Percentiles rank a stretch among this genome's conserved stretches.
Evolutionary conservation across 768 basidiomycete species (phyloP).

Genomic region (Crucibulum laeve): DNA sequence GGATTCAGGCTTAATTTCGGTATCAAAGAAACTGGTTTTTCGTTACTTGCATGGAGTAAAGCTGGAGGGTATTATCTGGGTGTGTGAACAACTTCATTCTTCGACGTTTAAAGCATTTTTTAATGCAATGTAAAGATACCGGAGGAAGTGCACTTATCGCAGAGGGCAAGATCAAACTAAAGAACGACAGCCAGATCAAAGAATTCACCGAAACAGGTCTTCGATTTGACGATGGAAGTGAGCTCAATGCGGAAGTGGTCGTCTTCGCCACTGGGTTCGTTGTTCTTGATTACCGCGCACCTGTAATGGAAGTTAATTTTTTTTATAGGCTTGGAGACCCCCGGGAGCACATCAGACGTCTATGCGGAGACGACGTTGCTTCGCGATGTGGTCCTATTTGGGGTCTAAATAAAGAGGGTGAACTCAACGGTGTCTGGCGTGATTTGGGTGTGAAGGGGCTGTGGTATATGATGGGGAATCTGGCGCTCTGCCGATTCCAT

Average conservation of each 20-base stretch:
- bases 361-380: conserved; percentile 44
- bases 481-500: conserved; percentile 46
- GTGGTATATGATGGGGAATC: conserved; percentile 62
- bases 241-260: conserved; percentile 50
- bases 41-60: conserved; percentile 39
- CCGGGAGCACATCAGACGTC: conserved; percentile 27
- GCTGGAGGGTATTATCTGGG: conserved; percentile 71
- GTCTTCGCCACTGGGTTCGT: conserved; percentile 56
- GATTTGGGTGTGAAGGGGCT: conserved; percentile 48
- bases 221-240: conserved; percentile 43
- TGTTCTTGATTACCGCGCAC: not conserved
- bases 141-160: conserved; percentile 59
- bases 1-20: conserved; percentile 58
- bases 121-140: conserved; percentile 34
- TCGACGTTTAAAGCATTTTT: not conserved
- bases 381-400: conserved; percentile 49
- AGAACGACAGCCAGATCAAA: conserved; percentile 51
- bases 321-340: conserved; percentile 40
- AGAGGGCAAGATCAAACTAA: conserved; percentile 69
- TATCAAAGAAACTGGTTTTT: conserved; percentile 45
- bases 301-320: not conserved
- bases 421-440: conserved; percentile 46
- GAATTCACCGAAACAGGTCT: conserved; percentile 38
- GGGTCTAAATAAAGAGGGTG: conserved; percentile 66
- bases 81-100: conserved; percentile 11